Percentiles rank a stretch among this genome's conserved stretches.
These are phyloP conservation scores for Trichosporon coremiiforme DNA, from an alignment of 1,284 basidiomycete species.

Conservation along the genomic window DNA sequence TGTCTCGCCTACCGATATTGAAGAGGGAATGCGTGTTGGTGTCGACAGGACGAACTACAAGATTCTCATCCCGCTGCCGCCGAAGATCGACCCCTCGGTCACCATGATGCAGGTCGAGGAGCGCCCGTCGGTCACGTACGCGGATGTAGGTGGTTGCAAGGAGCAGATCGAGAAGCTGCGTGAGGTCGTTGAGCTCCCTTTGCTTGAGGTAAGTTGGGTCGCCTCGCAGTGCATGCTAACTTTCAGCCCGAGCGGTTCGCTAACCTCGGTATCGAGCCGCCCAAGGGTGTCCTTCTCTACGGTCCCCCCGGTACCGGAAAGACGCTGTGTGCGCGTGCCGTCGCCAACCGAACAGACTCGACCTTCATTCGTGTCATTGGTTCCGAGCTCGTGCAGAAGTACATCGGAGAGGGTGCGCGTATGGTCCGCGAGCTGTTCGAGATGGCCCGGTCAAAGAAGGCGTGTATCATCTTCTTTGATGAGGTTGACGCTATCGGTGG, in stretches of 20 bases:
- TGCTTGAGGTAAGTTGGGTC: constrained; percentile 71
- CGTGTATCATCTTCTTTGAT: constrained; percentile 99
- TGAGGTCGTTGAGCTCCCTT: constrained; percentile 97
- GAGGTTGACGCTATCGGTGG: constrained; percentile 91
- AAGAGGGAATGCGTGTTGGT: constrained; percentile 99
- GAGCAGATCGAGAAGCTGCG: constrained; percentile 99
- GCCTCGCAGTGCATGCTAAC: constrained; percentile 21
- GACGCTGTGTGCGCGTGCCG: constrained; percentile 95
- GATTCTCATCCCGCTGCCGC: constrained; percentile 99
- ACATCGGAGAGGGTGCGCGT: constrained; percentile 97
- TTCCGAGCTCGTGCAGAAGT: constrained; percentile 98
- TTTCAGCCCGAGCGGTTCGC: constrained; percentile 94
- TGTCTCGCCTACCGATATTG: constrained; percentile 96
- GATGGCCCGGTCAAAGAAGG: constrained; percentile 98
- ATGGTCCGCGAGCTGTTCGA: constrained; percentile 99
- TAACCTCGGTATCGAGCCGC: constrained; percentile 97
- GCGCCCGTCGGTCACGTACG: constrained; percentile 98
- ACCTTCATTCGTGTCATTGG: constrained; percentile 97
- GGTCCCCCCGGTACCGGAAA: constrained; percentile 98
- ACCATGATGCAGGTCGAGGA: constrained; percentile 99
- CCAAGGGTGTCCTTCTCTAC: constrained; percentile 95
- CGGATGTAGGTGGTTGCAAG: constrained; percentile 97
- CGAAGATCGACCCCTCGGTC: constrained; percentile 98
- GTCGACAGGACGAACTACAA: constrained; percentile 82
- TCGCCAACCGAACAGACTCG: constrained; percentile 97